These are phyloP conservation scores for Symbiotaphrina buchneri DNA, from an alignment of 495 filamentous ascomycete genomes.

Conservation along the genomic window DNA sequence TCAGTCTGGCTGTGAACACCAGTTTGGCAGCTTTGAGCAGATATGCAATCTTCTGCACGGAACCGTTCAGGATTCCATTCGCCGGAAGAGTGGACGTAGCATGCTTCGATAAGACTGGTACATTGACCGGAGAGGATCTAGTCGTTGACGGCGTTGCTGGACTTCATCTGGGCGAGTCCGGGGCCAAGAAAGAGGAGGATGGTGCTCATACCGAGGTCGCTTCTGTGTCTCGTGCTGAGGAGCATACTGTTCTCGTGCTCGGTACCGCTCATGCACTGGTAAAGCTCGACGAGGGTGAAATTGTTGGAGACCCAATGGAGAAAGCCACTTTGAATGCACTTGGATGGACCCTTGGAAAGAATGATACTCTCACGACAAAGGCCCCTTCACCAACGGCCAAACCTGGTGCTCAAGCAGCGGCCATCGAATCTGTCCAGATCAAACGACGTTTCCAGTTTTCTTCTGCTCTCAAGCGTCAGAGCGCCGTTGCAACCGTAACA, in stretches of 20 bases:
- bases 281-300: constrained; percentile 86
- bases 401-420: constrained; percentile 7
- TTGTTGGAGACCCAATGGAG: constrained; percentile 98
- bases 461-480: constrained; percentile 85
- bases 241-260: constrained; percentile 78
- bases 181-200: constrained; percentile 40
- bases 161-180: constrained; percentile 45
- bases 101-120: constrained; percentile 98
- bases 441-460: constrained; percentile 97
- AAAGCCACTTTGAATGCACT: constrained; percentile 80
- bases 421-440: constrained; percentile 52
- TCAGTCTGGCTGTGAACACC: constrained; percentile 95
- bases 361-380: constrained; percentile 55
- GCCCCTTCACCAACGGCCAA: neutral
- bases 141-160: constrained; percentile 96
- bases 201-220: constrained; percentile 57
- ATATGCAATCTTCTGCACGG: constrained; percentile 94
- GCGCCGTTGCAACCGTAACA: constrained; percentile 67
- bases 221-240: constrained; percentile 35
- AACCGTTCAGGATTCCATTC: constrained; percentile 97
- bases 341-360: constrained; percentile 75
- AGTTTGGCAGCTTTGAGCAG: constrained; percentile 86
- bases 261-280: constrained; percentile 92
- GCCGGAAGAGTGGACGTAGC: constrained; percentile 90
- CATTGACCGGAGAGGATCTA: constrained; percentile 87